Evolutionary conservation across 2,329 filamentous ascomycete species (phyloP).

Genomic region (Thyridium curvatum): DNA sequence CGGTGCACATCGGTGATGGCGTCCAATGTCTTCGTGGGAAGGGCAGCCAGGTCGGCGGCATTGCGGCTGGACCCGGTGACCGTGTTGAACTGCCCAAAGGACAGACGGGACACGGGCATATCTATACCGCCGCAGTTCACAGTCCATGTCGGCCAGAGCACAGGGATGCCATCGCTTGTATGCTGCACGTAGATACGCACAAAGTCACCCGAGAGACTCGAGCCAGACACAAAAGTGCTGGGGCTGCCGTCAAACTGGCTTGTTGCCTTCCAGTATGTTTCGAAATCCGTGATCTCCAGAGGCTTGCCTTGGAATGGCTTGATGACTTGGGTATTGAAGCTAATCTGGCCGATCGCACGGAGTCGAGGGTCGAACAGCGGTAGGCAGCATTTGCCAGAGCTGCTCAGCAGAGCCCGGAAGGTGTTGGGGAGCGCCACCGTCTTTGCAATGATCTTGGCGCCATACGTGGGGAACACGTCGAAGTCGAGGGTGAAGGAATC

Average conservation of each 20-base stretch:
- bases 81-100: conserved; percentile 62
- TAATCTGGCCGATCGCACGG: conserved; percentile 86
- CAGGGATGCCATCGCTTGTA: conserved; percentile 78
- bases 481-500: conserved; percentile 94
- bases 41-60: conserved; percentile 35
- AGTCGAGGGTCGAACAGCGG: conserved; percentile 90
- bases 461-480: conserved; percentile 95
- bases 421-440: conserved; percentile 85
- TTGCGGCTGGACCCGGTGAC: conserved; percentile 30
- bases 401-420: conserved; percentile 70
- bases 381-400: conserved; percentile 73
- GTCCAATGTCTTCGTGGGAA: conserved; percentile 40
- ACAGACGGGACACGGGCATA: conserved; percentile 74
- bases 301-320: conserved; percentile 91
- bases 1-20: conserved; percentile 63
- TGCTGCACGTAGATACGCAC: conserved; percentile 87
- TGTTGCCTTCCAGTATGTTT: conserved; percentile 98
- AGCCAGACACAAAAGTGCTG: conserved; percentile 85
- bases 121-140: conserved; percentile 70
- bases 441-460: conserved; percentile 94
- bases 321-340: conserved; percentile 91
- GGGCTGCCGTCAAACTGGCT: conserved; percentile 84
- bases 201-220: conserved; percentile 93
- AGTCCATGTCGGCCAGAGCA: conserved; percentile 83
- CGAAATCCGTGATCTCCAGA: conserved; percentile 94